Evolutionary conservation across 2,329 filamentous ascomycete species (phyloP).

Genomic region (Dryadomyces sulphureus): DNA sequence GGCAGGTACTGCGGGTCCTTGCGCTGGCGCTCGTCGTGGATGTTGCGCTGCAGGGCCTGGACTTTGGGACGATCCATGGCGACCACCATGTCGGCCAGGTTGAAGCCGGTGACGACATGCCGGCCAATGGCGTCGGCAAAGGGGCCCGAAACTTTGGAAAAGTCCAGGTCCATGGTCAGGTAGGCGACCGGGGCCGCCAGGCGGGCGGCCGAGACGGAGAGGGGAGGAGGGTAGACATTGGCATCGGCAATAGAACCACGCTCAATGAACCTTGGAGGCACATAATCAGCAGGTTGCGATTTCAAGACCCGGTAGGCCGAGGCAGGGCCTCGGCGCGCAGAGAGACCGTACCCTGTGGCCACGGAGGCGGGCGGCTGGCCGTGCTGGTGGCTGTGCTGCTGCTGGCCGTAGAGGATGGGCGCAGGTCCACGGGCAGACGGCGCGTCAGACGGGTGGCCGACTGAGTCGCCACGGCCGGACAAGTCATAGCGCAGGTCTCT

Average conservation of each 20-base stretch:
- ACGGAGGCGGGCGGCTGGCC: constrained; percentile 24
- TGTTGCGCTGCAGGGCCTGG: constrained; percentile 29
- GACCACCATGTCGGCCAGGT: constrained; percentile 38
- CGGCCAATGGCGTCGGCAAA: constrained; percentile 42
- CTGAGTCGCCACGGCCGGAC: constrained; percentile 24
- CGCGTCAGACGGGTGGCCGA: constrained; percentile 29
- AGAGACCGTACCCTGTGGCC: constrained; percentile 29
- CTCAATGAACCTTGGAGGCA: constrained; percentile 34
- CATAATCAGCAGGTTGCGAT: constrained; percentile 34
- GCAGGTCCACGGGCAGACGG: constrained; percentile 23
- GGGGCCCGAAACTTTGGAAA: constrained; percentile 38
- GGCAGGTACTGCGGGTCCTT: constrained; percentile 49
- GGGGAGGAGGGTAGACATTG: constrained; percentile 30
- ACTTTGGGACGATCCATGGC: constrained; percentile 38
- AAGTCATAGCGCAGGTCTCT: constrained; percentile 42
- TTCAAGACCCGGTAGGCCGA: constrained; percentile 35
- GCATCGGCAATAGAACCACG: constrained; percentile 32
- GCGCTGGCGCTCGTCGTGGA: constrained; percentile 41
- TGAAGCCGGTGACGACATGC: constrained; percentile 29
- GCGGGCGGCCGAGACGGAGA: constrained; percentile 25
- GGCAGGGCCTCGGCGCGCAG: constrained; percentile 28
- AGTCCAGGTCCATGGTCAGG: constrained; percentile 41
- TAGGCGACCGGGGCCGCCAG: constrained; percentile 40
- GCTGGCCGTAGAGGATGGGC: constrained; percentile 38
- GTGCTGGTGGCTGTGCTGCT: too few species aligned